Percentiles rank a stretch among this genome's conserved stretches.
Conservation (phyloP, 2,329 filamentous ascomycete genomes). For the Akanthomyces dipterigenus region DNA sequence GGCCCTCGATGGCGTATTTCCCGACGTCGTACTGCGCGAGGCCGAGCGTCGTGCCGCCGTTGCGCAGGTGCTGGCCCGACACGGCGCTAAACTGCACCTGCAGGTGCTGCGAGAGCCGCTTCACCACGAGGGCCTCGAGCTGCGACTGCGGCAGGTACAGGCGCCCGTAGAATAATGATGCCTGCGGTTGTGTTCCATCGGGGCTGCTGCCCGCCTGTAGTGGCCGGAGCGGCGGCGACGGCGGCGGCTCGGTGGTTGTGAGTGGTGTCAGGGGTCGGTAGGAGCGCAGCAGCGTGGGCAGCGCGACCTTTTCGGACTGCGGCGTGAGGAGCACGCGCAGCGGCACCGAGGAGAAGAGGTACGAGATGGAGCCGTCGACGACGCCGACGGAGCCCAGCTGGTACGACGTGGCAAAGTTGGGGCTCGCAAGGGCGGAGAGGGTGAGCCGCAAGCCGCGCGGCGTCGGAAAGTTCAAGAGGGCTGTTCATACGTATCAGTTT, state of each 20-base stretch:
- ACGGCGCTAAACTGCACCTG: constrained; percentile 77
- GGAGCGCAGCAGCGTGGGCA: constrained; percentile 72
- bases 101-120: constrained; percentile 67
- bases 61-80: constrained; percentile 62
- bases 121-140: constrained; percentile 78
- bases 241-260: constrained; percentile 21
- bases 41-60: constrained; percentile 69
- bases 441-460: constrained; percentile 79
- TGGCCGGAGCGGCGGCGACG: constrained; percentile 17
- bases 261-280: constrained; percentile 74
- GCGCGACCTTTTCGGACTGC: constrained; percentile 66
- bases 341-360: constrained; percentile 85
- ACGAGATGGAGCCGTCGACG: constrained; percentile 94
- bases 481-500: constrained; percentile 32
- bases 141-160: constrained; percentile 79
- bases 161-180: constrained; percentile 66
- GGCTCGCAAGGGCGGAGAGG: constrained; percentile 83
- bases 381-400: constrained; percentile 81
- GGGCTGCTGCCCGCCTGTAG: too few species aligned
- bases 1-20: constrained; percentile 80
- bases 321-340: constrained; percentile 58
- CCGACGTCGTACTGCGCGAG: constrained; percentile 76
- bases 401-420: constrained; percentile 92
- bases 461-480: constrained; percentile 81
- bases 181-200: constrained; percentile 22